Evolutionary conservation across 345 rosid genomes (phyloP), one percentile per base, ranked within the genome.

Genomic region (Hypericum perforatum): DNA sequence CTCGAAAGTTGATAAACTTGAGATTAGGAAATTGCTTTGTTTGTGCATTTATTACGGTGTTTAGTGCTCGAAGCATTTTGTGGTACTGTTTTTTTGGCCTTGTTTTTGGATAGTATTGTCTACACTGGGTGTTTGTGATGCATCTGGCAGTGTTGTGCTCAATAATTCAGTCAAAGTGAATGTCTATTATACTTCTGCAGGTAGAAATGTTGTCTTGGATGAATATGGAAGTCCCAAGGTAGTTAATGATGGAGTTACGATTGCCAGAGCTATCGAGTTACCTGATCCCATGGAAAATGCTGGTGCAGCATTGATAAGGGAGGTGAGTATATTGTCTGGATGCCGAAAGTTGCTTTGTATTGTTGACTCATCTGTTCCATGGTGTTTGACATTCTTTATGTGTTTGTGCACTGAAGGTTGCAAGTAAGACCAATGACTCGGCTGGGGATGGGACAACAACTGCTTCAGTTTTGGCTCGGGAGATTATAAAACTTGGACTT

Each of bases 391-490:
- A 14, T 13, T 44, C 41, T 49, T 15, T 36, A 16, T 49, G 41
- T 5, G 32, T 45, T n/a, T 53, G 16, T 41, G 32, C 60, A 9
- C 14, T 56, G 52, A 50, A 92, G 98, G 98, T 89, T 62, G 99
- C 97, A 0, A 88, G 99, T 69, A 92, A 92, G 72, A 89, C 99
- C 41, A 92, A 92, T 57, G 98, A 92, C 70, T 80, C 95, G 1
- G 95, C 99, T 61, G 99, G 97, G 62, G 99, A 92, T 74, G 99
- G 97, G 16, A 92, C 99, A 7, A 92, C 99, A 45, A 92, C 98
- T 43, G 98, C 98, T 0, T 75, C 98, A 22, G 63, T 92, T 40
- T 91, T 92, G 52, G 98, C 97, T 16, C 76, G 98, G 41, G 98
- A 92, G 63, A 88, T 92, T 3, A 92, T 92, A 61, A 84, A 76